Evolutionary conservation across 225 moss, liverwort and hornwort species (phyloP), one percentile per base, ranked within the genome.

Genomic region (Anthoceros angustus): DNA sequence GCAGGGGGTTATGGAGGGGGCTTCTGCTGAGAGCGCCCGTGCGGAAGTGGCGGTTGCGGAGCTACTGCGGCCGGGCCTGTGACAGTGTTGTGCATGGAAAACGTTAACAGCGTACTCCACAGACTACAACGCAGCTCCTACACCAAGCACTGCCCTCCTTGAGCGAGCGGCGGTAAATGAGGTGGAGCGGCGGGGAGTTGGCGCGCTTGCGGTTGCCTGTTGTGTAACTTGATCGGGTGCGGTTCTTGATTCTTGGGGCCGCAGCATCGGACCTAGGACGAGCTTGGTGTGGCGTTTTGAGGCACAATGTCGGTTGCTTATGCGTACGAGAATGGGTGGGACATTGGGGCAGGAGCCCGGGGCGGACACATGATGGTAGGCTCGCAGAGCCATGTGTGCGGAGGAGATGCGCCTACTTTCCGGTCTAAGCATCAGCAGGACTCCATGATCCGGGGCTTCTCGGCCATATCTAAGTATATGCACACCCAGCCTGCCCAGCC

Each of bases 121-220:
- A 55, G 55, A 55, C 55, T 55, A 55, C 55, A 55, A 23, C 18
- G 55, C 55, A 20, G 55, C 55, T 18, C 55, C n/a, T 55, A 55
- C 55, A 55, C 55, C 55, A 55, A 55, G 55, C 55, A 55, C 55
- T 55, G 55, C 55, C 55, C 55, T 55, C 55, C 55, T 20, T 55
- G 55, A 55, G n/a, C 23, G n/a, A 55, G 55, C 7, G 18, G 55
- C 55, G 5, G 55, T 18, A 6, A 6, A 55, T 55, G 55, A 55
- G 55, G 55, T 0, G 55, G 55, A 55, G 16, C 23, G 55, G 55
- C 32, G 32, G 32, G 32, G 32, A 32, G 2, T 32, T 32, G 32
- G 32, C 32, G 32, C 32, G 2, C 1, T 4, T 32, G 32, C 4
- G 4, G 2, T 32, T 32, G 32, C 32, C 18, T 55, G 5, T 55